Evolutionary conservation across 2,329 filamentous ascomycete species (phyloP), one percentile per base, ranked within the genome.

Genomic region (Aspergillus proliferans): DNA sequence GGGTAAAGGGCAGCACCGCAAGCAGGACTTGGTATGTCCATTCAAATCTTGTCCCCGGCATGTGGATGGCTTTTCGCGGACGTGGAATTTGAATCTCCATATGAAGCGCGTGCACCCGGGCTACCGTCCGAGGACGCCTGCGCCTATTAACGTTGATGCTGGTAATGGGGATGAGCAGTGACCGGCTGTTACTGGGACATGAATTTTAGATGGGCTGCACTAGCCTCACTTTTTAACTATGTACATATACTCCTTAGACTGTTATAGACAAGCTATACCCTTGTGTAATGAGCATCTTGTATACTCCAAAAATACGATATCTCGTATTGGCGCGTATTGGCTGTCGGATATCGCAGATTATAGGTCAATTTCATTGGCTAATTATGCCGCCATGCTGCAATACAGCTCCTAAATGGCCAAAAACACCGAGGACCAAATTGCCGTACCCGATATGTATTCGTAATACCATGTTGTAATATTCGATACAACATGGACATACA

Each of bases 1-100:
- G 36, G 60, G 63, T 21, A 63, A 63, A 44, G 63, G 59, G 3
- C 42, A 48, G 22, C 61, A 65, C 47, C 54, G 61, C 5, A 64
- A 65, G 41, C 33, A 48, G 14, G 61, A 59, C 41, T 36, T 68
- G 24, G 8, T 67, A 6, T 70, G 68, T 45, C 68, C 67, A 1
- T 43, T 69, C 6, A 55, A 49, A 43, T 48, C 45, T 7, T 70
- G 68, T 47, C 39, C 44, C 21, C 60, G 67, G 30, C 61, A 61
- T 52, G 45, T 9, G 5, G 51, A 67, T 24, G 68, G 66, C 0
- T 70, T 70, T 47, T 63, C 66, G 1, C 61, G 68, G 12, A 58
- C 47, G 12, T 69, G 68, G 67, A 70, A 70, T 52, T 55, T 70
- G 19, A 67, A 68, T 48, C 53, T 63, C 26, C 68, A 70, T 53